Base-by-base conservation (phyloP, 345 rosid species). In the Salix caprea region DNA sequence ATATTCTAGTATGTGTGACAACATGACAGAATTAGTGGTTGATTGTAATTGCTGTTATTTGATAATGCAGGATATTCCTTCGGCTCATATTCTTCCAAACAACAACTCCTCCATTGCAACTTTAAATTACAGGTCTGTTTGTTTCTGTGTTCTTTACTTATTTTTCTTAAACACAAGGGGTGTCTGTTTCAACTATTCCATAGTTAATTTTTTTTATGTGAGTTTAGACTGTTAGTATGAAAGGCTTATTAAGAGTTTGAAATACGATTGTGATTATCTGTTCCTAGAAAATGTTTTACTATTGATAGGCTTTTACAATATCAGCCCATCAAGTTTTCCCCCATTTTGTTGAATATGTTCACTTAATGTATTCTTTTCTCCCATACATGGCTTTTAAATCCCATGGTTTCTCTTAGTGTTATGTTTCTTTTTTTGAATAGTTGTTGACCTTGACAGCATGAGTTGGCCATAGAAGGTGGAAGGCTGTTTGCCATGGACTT, bases 401-500 rank as follows among this genome's bases (percentile, higher is more conserved):
- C 39, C 4, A 30, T 3, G 3, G 15, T 65, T 40, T 30, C 36
- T 65, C 7, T 65, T 64, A 44, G 48, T 44, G 48, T 44, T 44
- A 11, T 44, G 48, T 12, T 44, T 44, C 48, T 44, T 44, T 44
- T 44, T 14, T 3, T 44, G 48, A 44, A 11, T 44, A 44, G 15
- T 14, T 26, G 36, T 36, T 67, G 6, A 16, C 46, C 44, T 46
- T 42, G 32, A 42, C 37, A 70, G 73, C 73, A 70, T 46, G 72
- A 44, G 10, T 44, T 69, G 72, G 72, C 56, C 12, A 32, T 69
- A 69, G 56, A 69, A 69, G 72, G 72, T 37, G 72, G 56, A 44
- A 44, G 72, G 48, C 56, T 69, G 44, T 42, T 69, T 24, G 72
- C 14, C 46, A 11, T 44, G 32, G 58, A 42, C 14, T 26, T 69